These are phyloP conservation scores for Liriodendron chinense DNA, from an alignment of 164 flowering plant genomes.

Conservation along the genomic window DNA sequence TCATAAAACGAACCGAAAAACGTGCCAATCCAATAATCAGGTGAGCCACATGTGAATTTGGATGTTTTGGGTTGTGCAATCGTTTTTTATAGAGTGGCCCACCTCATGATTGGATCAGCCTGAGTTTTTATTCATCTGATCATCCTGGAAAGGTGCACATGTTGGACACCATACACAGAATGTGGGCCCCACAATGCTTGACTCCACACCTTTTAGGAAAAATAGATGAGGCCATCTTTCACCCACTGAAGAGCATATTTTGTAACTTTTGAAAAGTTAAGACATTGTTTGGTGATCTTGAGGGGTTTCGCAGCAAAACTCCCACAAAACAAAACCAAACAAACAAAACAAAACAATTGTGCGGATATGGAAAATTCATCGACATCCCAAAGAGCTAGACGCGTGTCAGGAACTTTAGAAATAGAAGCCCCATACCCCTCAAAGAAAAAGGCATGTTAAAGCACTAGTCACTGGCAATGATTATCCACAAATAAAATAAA, in stretches of 20 bases:
- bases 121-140: too few species aligned
- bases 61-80: too few species aligned
- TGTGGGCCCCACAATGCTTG: not conserved
- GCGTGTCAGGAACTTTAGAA: not conserved
- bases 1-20: too few species aligned
- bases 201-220: not conserved
- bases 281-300: not conserved
- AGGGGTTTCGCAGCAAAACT: not conserved
- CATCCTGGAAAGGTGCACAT: too few species aligned
- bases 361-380: not conserved
- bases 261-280: not conserved
- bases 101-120: too few species aligned
- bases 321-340: not conserved
- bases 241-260: not conserved
- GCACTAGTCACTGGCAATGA: not conserved
- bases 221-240: not conserved
- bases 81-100: too few species aligned
- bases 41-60: too few species aligned
- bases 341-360: not conserved
- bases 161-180: not conserved
- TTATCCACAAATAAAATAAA: not conserved
- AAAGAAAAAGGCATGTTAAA: not conserved
- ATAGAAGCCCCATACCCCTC: not conserved
- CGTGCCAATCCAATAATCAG: too few species aligned
- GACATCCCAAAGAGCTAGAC: not conserved